Evolutionary conservation across 2,329 filamentous ascomycete genomes (phyloP), one percentile per base, ranked within the genome.

Genomic region (Fusarium pininemorale): DNA sequence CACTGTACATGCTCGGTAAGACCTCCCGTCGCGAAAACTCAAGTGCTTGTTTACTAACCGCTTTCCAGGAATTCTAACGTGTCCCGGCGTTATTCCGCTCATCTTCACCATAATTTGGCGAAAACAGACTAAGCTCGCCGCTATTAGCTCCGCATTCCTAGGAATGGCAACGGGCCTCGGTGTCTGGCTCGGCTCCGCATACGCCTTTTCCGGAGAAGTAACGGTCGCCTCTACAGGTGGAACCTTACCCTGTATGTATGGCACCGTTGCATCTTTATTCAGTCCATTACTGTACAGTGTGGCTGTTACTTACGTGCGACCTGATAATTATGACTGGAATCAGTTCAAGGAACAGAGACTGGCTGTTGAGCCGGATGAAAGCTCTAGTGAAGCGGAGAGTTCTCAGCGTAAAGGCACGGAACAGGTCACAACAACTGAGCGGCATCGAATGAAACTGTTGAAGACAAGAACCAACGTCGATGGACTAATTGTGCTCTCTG

Each of bases 171-270:
- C 55, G 20, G 56, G 56, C 9, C 56, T 58, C 3, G 32, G 32
- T 2, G 56, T 50, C 24, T 58, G 42, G 56, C 56, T 58, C 32
- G 56, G 56, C 24, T 58, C 56, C 42, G 56, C 56, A n/a, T 37
- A 20, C 7, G 42, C 56, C 24, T 58, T 58, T 45, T 58, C 56
- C 24, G 32, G 56, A 50, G 20, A 48, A 30, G 41, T 58, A 20
- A 50, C 56, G 32, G 32, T 58, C 10, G 42, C 32, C 2, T 58
- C 56, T 1, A 58, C 42, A 1, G 56, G 24, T 7, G 56, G 32
- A 20, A 58, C 56, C 32, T 15, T 58, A 24, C 56, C 56, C 14
- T 58, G 56, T 47, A 58, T 58, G 56, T 50, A 58, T 6, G 56
- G 56, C 7, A 58, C 56, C 0, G 20, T 58, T 7, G 56, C 42